phyloP scores from a whole-genome alignment of 2,329 filamentous ascomycete species.

The Colletotrichum gigasporum region DNA sequence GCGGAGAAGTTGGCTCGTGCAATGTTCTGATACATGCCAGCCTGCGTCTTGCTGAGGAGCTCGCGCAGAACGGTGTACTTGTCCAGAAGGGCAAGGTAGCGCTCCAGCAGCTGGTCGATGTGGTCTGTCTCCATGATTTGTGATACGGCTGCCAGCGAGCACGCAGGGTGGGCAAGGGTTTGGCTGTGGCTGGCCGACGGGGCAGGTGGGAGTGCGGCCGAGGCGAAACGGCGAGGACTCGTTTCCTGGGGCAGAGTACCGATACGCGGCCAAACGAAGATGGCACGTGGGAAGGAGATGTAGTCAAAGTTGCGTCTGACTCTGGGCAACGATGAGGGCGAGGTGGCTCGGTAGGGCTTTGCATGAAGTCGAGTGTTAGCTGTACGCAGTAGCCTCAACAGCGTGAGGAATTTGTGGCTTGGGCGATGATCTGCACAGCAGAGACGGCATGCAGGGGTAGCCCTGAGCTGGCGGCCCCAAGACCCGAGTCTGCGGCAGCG shows the following conservation, averaged over 20 bases:
- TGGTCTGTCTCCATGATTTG: conserved; percentile 36
- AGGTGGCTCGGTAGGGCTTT: conserved; percentile 14
- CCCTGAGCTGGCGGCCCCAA: conserved; percentile 3
- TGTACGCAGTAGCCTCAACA: conserved; percentile 19
- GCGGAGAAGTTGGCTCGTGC: conserved; percentile 81
- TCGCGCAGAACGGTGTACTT: conserved; percentile 70
- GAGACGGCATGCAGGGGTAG: conserved; percentile 17
- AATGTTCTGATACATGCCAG: conserved; percentile 65
- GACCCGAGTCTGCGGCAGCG: conserved; percentile 8
- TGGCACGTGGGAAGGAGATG: not conserved
- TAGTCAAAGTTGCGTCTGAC: not conserved
- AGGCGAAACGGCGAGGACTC: not conserved
- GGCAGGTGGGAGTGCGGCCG: not conserved
- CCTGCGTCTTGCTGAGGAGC: conserved; percentile 63
- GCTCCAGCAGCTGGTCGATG: conserved; percentile 72
- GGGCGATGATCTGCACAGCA: conserved; percentile 26
- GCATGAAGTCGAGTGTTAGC: conserved; percentile 20
- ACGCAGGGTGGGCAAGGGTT: too few relatives aligned
- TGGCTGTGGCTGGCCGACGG: too few relatives aligned
- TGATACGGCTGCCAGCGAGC: not conserved
- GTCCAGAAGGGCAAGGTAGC: conserved; percentile 73
- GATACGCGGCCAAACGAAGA: not conserved
- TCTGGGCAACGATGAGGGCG: not conserved
- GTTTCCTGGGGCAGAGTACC: not conserved
- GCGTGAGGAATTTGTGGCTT: conserved; percentile 25